These are phyloP conservation scores for Sclerotinia sclerotiorum DNA, from an alignment of 2,329 filamentous ascomycete genomes.

Conservation along the genomic window DNA sequence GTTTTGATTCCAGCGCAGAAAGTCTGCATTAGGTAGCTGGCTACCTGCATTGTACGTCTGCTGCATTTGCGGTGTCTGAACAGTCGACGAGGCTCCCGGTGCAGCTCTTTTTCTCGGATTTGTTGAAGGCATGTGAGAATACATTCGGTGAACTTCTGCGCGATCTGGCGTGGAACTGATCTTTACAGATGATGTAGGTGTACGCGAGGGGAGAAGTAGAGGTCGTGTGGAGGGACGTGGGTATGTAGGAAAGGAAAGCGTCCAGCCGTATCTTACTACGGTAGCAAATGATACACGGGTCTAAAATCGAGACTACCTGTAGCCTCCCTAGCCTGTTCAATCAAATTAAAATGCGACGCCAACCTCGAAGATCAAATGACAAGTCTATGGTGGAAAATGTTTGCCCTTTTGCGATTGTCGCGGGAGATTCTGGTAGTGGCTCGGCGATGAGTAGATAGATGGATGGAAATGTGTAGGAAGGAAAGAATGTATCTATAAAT, in stretches of 20 bases:
- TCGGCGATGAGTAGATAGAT: slow-evolving; percentile 20
- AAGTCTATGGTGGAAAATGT: slow-evolving; percentile 4
- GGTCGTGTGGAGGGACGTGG: not conserved
- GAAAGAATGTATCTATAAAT: slow-evolving; percentile 30
- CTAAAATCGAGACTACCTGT: slow-evolving; percentile 37
- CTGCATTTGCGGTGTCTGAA: slow-evolving; percentile 54
- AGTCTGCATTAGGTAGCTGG: slow-evolving; percentile 52
- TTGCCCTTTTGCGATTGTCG: slow-evolving; percentile 24
- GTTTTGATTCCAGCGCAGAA: slow-evolving; percentile 52
- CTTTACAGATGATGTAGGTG: not conserved
- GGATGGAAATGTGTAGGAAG: slow-evolving; percentile 26
- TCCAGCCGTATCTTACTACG: slow-evolving; percentile 3
- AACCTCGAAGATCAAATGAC: slow-evolving; percentile 25
- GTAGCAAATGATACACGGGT: slow-evolving; percentile 15
- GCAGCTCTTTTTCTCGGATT: slow-evolving; percentile 71
- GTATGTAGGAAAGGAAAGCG: not conserved
- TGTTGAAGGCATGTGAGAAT: slow-evolving; percentile 42
- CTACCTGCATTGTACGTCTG: slow-evolving; percentile 48
- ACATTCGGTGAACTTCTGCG: slow-evolving; percentile 25
- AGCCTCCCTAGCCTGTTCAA: slow-evolving; percentile 37
- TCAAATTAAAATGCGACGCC: slow-evolving; percentile 24
- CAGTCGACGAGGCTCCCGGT: slow-evolving; percentile 66
- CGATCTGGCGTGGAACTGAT: not conserved
- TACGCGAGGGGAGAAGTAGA: too few relatives aligned
- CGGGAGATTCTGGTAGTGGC: slow-evolving; percentile 30